Conservation (phyloP, 2,329 filamentous ascomycete species). For the Aureobasidium sp. region DNA sequence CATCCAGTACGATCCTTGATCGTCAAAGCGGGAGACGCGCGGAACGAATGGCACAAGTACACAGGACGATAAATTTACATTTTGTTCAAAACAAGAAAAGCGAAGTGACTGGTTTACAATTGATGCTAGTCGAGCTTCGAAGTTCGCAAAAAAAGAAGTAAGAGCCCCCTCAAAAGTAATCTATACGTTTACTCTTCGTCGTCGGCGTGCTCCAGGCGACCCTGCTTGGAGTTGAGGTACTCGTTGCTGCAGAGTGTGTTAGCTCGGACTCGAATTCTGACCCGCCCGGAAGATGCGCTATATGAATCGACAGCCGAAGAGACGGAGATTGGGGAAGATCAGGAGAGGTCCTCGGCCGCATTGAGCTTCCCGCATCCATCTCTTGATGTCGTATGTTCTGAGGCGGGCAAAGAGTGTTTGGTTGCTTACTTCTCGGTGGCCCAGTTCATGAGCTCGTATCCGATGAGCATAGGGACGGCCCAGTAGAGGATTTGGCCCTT, state of each 20-base stretch:
- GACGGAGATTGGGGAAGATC: background rate
- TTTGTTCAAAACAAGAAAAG: background rate
- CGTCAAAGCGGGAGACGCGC: background rate
- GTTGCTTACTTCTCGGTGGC: slow-evolving; percentile 72
- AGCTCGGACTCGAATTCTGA: slow-evolving; percentile 5
- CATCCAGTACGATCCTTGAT: background rate
- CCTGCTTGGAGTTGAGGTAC: slow-evolving; percentile 73
- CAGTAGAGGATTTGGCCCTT: slow-evolving; percentile 84
- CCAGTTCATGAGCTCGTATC: slow-evolving; percentile 84
- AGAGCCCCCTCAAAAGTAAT: background rate
- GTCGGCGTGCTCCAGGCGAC: slow-evolving; percentile 49
- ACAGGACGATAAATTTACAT: slow-evolving; percentile 1
- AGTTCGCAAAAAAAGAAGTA: slow-evolving; percentile 1
- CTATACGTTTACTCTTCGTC: slow-evolving; percentile 33
- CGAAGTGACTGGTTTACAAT: slow-evolving; percentile 13
- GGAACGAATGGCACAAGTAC: background rate
- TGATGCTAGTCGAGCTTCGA: slow-evolving; percentile 13
- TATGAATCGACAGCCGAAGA: background rate
- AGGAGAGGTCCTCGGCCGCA: background rate
- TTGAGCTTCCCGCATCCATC: background rate
- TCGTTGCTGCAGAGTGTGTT: slow-evolving; percentile 54
- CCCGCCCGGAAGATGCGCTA: background rate
- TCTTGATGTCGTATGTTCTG: slow-evolving; percentile 15
- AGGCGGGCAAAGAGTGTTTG: background rate
- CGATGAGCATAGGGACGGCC: slow-evolving; percentile 67